Conservation (phyloP, 1,284 basidiomycete species). For the Mycosarcoma maydis region DNA sequence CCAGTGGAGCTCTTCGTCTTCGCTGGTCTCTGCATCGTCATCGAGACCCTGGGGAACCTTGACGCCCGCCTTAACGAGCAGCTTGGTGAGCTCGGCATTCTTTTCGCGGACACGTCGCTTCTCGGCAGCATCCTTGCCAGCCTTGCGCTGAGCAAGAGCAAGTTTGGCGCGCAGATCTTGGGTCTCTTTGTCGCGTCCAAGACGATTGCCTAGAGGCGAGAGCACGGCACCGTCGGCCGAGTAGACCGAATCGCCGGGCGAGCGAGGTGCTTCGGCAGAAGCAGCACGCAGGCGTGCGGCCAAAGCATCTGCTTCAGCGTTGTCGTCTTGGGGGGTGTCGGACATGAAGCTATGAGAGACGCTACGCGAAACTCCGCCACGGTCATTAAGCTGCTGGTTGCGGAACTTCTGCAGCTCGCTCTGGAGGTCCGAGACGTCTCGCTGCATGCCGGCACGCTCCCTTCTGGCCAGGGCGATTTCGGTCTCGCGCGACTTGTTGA, state of each 20-base stretch:
- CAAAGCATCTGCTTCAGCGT: constrained; percentile 32
- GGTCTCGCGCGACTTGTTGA: constrained; percentile 88
- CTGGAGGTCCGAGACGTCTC: constrained; percentile 91
- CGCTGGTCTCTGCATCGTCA: constrained; percentile 54
- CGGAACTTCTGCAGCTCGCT: constrained; percentile 72
- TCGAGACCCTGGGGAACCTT: constrained; percentile 47
- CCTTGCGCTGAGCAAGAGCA: constrained; percentile 57
- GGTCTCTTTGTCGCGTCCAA: constrained; percentile 49
- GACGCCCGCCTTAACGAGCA: constrained; percentile 55
- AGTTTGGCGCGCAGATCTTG: constrained; percentile 61
- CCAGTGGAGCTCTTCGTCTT: constrained; percentile 49
- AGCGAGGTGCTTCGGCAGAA: constrained; percentile 34
- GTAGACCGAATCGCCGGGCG: constrained; percentile 43
- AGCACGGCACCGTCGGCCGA: constrained; percentile 41
- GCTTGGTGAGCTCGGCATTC: constrained; percentile 52
- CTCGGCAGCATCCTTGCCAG: constrained; percentile 59
- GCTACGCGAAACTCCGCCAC: constrained; percentile 36
- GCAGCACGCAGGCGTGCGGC: constrained; percentile 36
- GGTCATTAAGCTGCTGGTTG: constrained; percentile 40
- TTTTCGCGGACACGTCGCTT: constrained; percentile 61
- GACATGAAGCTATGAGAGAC: constrained; percentile 53
- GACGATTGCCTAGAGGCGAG: constrained; percentile 44
- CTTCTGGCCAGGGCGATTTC: constrained; percentile 89
- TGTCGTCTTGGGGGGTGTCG: constrained; percentile 31
- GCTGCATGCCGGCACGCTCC: constrained; percentile 82